A percentile compares a stretch with the other conserved stretches of the same genome.
Conservation (phyloP, 192 early-diverging fungal genomes). For the Radiomyces spectabilis region DNA sequence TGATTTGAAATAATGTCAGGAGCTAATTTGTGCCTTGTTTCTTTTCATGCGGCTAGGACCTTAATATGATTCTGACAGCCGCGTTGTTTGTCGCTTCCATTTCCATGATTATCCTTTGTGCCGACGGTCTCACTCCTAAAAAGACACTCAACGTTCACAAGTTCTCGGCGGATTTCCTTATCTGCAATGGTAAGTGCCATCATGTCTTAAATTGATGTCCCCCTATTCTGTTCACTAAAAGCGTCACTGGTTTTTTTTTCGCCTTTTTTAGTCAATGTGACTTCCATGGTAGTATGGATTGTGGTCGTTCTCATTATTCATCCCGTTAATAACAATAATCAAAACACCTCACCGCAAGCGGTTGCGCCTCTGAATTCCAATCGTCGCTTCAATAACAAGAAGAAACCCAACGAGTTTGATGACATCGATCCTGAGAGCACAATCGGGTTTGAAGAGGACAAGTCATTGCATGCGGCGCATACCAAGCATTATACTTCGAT, state of each 20-base stretch:
- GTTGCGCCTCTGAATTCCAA: no score
- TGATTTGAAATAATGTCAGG: neutral
- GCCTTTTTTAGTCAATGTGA: conserved; percentile 7
- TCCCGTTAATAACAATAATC: conserved; percentile 2
- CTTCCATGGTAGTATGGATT: conserved; percentile 11
- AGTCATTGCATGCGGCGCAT: no score
- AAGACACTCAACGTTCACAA: conserved; percentile 14
- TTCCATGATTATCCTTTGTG: conserved; percentile 26
- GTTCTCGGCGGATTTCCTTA: conserved; percentile 25
- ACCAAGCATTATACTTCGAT: no score
- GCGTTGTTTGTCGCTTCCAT: conserved; percentile 9
- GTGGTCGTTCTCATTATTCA: conserved; percentile 24
- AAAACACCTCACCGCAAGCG: neutral
- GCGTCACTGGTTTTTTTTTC: neutral
- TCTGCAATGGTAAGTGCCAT: conserved; percentile 26
- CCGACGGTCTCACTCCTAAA: conserved; percentile 23
- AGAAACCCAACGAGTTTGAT: no score
- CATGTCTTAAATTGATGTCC: neutral
- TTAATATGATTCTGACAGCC: conserved; percentile 18
- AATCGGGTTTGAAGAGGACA: no score
- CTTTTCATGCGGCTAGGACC: conserved; percentile 7
- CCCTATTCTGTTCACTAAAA: neutral
- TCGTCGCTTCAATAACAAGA: no score
- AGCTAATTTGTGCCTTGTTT: neutral
- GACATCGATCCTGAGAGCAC: no score